Percentiles rank a stretch among this genome's conserved stretches.
phyloP scores from a whole-genome alignment of 176 grass and related monocot species.

The Rhynchospora breviuscula region DNA sequence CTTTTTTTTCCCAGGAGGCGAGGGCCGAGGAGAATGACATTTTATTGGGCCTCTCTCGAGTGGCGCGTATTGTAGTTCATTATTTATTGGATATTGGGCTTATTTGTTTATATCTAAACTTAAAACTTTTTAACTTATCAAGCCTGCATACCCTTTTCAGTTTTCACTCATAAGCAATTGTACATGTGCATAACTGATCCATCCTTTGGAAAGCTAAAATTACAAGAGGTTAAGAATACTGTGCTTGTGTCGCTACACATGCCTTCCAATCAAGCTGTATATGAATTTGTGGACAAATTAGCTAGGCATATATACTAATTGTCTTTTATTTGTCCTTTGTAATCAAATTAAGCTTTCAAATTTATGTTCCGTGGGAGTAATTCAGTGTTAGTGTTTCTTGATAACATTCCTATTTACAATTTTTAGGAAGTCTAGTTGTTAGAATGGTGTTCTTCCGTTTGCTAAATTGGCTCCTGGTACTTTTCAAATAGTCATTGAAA shows the following conservation, averaged over 20 bases:
- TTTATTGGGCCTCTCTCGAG: constrained; percentile 81
- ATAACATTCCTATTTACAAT: constrained; percentile 8
- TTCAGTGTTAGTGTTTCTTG: constrained; percentile 10
- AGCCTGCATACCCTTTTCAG: constrained; percentile 39
- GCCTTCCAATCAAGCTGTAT: constrained; percentile 95
- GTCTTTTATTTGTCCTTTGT: no score
- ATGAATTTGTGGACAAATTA: constrained; percentile 62
- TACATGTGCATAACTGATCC: constrained; percentile 90
- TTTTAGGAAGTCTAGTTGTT: constrained; percentile 89
- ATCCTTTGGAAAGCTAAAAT: constrained; percentile 75
- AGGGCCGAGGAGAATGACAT: constrained; percentile 78
- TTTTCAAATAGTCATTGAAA: constrained; percentile 10
- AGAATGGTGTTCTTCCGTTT: constrained; percentile 97
- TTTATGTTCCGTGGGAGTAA: constrained; percentile 4
- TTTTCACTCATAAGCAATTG: constrained; percentile 65
- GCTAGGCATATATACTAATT: no score
- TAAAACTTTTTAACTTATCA: constrained; percentile 12
- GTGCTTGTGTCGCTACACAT: constrained; percentile 91
- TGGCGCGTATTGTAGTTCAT: constrained; percentile 28
- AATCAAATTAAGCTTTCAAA: no score
- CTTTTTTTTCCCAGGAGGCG: constrained; percentile 32
- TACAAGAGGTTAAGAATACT: constrained; percentile 95
- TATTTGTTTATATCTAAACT: constrained; percentile 63
- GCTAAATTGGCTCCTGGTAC: constrained; percentile 75
- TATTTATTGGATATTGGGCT: constrained; percentile 68